Conservation (phyloP, 2,329 filamentous ascomycete species). For the Ophiosphaerella korrae region DNA sequence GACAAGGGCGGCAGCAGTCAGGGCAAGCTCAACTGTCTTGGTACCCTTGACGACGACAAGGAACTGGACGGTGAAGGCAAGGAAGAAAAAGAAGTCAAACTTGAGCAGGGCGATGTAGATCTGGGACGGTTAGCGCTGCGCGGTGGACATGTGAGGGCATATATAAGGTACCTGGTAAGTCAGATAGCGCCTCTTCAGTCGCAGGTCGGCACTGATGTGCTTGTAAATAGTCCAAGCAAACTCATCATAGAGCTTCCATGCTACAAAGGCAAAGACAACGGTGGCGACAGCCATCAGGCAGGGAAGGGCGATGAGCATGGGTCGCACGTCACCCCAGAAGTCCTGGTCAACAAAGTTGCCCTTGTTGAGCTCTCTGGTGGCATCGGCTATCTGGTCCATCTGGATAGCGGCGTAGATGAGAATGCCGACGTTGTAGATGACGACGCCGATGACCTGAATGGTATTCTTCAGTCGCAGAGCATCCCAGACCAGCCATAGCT, state of each 20-base stretch:
- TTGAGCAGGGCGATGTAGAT: slow-evolving; percentile 98
- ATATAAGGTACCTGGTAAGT: slow-evolving; percentile 78
- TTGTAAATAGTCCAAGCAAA: slow-evolving; percentile 99
- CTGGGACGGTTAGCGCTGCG: slow-evolving; percentile 53
- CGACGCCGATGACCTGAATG: slow-evolving; percentile 95
- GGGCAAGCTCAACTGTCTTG: slow-evolving; percentile 74
- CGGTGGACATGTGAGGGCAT: neutral
- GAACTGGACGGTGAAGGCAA: slow-evolving; percentile 98
- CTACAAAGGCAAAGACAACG: slow-evolving; percentile 72
- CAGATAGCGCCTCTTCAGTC: slow-evolving; percentile 95
- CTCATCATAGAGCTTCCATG: slow-evolving; percentile 97
- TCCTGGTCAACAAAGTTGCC: slow-evolving; percentile 54
- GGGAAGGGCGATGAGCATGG: slow-evolving; percentile 84
- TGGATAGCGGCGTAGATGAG: slow-evolving; percentile 93
- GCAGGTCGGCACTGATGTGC: slow-evolving; percentile 94
- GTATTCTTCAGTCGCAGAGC: slow-evolving; percentile 94
- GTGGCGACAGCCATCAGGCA: slow-evolving; percentile 79
- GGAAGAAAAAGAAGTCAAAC: slow-evolving; percentile 99
- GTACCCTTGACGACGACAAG: slow-evolving; percentile 80
- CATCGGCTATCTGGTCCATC: slow-evolving; percentile 83
- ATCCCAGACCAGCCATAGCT: slow-evolving; percentile 89
- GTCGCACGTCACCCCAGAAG: slow-evolving; percentile 73
- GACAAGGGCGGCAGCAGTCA: slow-evolving; percentile 88
- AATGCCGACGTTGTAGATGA: slow-evolving; percentile 88
- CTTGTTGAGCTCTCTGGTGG: slow-evolving; percentile 62